Evolutionary conservation across 2,329 filamentous ascomycete species (phyloP).

Genomic region (Chaetomium strumarium): DNA sequence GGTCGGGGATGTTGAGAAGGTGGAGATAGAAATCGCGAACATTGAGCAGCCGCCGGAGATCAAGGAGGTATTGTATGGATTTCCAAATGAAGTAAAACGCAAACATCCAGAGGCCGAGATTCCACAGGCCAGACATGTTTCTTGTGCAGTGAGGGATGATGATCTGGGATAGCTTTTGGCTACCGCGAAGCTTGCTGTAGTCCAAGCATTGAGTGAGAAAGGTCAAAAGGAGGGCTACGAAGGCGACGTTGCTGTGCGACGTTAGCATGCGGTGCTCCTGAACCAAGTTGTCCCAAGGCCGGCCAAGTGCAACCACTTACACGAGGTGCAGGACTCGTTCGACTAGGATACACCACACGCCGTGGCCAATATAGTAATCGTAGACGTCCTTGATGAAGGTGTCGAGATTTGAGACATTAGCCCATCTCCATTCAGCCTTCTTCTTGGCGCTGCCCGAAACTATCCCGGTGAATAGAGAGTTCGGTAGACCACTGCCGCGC

Average conservation of each 20-base stretch:
- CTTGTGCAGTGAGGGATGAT: slow-evolving; percentile 68
- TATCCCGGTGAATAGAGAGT: slow-evolving; percentile 25
- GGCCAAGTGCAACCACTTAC: slow-evolving; percentile 40
- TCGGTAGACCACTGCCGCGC: slow-evolving; percentile 27
- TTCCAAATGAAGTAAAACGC: slow-evolving; percentile 82
- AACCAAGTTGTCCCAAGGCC: neutral
- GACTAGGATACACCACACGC: slow-evolving; percentile 78
- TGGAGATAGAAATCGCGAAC: slow-evolving; percentile 83
- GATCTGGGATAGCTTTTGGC: slow-evolving; percentile 48
- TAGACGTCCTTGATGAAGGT: slow-evolving; percentile 82
- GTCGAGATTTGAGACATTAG: slow-evolving; percentile 84
- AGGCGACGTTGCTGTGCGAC: slow-evolving; percentile 61
- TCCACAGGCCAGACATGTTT: slow-evolving; percentile 70
- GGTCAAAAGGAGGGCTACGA: slow-evolving; percentile 75
- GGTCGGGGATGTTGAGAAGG: slow-evolving; percentile 71
- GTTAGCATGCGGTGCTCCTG: slow-evolving; percentile 11
- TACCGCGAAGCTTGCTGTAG: slow-evolving; percentile 67
- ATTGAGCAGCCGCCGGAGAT: slow-evolving; percentile 65
- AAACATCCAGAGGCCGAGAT: slow-evolving; percentile 75
- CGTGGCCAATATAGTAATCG: slow-evolving; percentile 75
- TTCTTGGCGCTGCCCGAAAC: slow-evolving; percentile 48
- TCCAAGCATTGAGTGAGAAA: slow-evolving; percentile 83
- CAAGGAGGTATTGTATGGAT: slow-evolving; percentile 65
- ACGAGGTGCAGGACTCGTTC: slow-evolving; percentile 66
- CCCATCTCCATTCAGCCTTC: slow-evolving; percentile 87